Evolutionary conservation across 2,329 filamentous ascomycete genomes (phyloP).

Genomic region (Beauveria varroae): DNA sequence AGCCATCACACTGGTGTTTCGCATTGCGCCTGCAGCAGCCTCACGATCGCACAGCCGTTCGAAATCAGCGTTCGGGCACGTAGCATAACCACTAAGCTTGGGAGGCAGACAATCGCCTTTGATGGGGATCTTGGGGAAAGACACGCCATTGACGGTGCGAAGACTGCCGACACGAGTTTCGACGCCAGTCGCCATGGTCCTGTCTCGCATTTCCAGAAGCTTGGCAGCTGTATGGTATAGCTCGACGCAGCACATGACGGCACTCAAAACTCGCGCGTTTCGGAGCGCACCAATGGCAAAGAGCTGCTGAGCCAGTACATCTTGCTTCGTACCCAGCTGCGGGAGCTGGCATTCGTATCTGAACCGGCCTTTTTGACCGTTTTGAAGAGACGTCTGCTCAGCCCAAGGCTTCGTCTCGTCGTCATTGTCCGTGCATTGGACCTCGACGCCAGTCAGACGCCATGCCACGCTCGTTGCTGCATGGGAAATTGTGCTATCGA

Average conservation of each 20-base stretch:
- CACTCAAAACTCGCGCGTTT: neutral
- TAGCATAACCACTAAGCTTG: constrained; percentile 4
- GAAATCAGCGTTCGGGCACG: neutral
- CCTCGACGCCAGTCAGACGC: neutral
- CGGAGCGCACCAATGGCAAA: neutral
- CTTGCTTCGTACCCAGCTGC: neutral
- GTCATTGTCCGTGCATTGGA: neutral
- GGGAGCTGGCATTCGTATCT: neutral
- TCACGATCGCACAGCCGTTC: neutral
- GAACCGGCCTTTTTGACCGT: neutral
- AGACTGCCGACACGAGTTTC: neutral
- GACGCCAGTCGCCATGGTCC: neutral
- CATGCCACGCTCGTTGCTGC: neutral
- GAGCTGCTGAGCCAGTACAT: neutral
- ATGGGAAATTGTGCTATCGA: neutral
- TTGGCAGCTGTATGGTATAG: neutral
- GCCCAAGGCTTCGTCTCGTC: neutral
- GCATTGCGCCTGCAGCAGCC: neutral
- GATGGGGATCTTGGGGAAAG: neutral
- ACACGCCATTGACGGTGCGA: neutral
- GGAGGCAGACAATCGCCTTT: neutral
- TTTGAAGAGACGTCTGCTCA: neutral
- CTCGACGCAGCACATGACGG: neutral
- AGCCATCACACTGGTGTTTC: constrained; percentile 7
- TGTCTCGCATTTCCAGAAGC: neutral